Evolutionary conservation across 2,329 filamentous ascomycete genomes (phyloP).

Genomic region (Onygenales sp.): DNA sequence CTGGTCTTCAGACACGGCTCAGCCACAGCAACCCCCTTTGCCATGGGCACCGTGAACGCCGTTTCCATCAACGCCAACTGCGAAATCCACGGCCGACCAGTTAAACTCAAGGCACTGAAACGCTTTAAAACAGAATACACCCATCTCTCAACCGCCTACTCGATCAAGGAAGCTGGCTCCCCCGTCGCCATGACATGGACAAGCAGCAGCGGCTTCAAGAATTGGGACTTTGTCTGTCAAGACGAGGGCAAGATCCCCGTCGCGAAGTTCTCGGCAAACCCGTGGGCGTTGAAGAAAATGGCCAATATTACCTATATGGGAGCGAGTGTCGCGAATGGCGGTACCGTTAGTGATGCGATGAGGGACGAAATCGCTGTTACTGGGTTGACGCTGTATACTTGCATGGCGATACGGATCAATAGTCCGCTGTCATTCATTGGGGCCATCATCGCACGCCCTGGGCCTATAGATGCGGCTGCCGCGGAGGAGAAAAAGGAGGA

Average conservation of each 20-base stretch:
- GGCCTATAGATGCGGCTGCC: not conserved
- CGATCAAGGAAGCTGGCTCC: slow-evolving; percentile 8
- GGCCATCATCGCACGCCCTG: slow-evolving; percentile 12
- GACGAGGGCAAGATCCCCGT: slow-evolving; percentile 20
- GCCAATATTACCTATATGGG: slow-evolving; percentile 21
- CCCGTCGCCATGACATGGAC: slow-evolving; percentile 21
- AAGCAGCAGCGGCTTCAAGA: slow-evolving; percentile 17
- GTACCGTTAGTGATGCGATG: slow-evolving; percentile 4
- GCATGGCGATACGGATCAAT: slow-evolving; percentile 17
- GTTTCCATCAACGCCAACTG: slow-evolving; percentile 21
- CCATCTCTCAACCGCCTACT: slow-evolving; percentile 18
- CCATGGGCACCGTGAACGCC: slow-evolving; percentile 12
- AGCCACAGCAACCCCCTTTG: slow-evolving; percentile 12
- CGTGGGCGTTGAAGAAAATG: slow-evolving; percentile 18
- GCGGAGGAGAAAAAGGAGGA: too few relatives aligned
- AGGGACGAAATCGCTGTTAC: slow-evolving; percentile 23
- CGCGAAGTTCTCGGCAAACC: slow-evolving; percentile 17
- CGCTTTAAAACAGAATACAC: slow-evolving; percentile 20
- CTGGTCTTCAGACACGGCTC: slow-evolving; percentile 14
- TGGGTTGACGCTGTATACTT: slow-evolving; percentile 19
- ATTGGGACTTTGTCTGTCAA: slow-evolving; percentile 23
- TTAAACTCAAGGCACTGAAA: slow-evolving; percentile 17
- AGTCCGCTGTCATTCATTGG: slow-evolving; percentile 19
- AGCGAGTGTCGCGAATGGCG: slow-evolving; percentile 4
- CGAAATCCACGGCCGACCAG: slow-evolving; percentile 15